Base-by-base conservation (phyloP, 2,329 filamentous ascomycete genomes). In the Penicillium italicum region DNA sequence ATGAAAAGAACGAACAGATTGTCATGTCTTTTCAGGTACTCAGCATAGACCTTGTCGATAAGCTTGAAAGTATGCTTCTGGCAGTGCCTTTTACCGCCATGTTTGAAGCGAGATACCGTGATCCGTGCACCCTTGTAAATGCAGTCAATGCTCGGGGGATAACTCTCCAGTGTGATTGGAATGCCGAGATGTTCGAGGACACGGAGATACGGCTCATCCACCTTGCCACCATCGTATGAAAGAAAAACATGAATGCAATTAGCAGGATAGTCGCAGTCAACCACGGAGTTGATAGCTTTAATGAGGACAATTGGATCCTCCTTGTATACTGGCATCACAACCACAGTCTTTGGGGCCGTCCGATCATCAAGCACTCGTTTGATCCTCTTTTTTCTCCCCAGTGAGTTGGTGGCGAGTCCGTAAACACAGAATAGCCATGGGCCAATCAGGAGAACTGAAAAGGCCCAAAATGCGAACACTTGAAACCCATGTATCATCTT, bases 281-380 rank as follows among this genome's bases (percentile, higher is more conserved):
- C 91, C 33, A 97, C 87, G 0, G 93, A 97, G 74, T 97, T 87
- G 64, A 97, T 82, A 5, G 93, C 94, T 44, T 88, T 89, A 53
- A 97, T 80, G 44, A 97, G 81, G 12, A 96, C 82, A 0, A 90
- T 88, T 0, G 91, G 90, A 30, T 91, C 86, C 70, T 97, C 94
- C 69, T 94, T 91, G 77, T 96, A 97, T 69, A 92, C 95, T 5
- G 93, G 94, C 91, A 97, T 97, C 56, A 97, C 88, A 57, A 97
- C 89, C 60, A 97, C 91, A 16, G 96, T 89, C 74, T 97, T 97
- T 1, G 93, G 94, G 0, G 94, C 92, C 0, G 87, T 91, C 3
- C 84, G 78, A 69, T 95, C 90, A 71, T 96, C 90, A 48, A 97
- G 81, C 0, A 91, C 85, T 61, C 90, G 84, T 70, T 95, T 92